phyloP scores from a whole-genome alignment of 1,284 basidiomycete species.

The Hortiboletus rubellus region DNA sequence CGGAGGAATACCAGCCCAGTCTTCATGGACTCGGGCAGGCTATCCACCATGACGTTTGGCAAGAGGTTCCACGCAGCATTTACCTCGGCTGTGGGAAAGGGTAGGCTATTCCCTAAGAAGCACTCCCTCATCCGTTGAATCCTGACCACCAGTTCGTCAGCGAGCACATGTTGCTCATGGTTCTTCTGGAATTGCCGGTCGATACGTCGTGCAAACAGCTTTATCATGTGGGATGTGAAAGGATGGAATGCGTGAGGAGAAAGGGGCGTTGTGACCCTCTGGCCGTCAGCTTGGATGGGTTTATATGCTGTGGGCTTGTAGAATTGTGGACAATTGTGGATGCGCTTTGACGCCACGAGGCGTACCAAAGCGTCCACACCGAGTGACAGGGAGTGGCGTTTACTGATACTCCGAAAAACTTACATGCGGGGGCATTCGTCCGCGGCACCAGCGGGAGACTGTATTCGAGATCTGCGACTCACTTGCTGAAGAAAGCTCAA shows the following conservation, averaged over 20 bases:
- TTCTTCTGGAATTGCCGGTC: constrained; percentile 15
- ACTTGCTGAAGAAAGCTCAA: neutral
- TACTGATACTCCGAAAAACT: constrained; percentile 7
- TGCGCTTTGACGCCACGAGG: constrained; percentile 32
- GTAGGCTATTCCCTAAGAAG: constrained; percentile 17
- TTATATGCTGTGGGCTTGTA: constrained; percentile 21
- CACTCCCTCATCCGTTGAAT: constrained; percentile 14
- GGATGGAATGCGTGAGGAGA: neutral
- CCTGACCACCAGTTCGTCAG: constrained; percentile 19
- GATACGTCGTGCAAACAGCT: constrained; percentile 1
- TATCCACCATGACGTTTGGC: constrained; percentile 22
- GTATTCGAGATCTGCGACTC: neutral
- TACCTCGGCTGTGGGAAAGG: constrained; percentile 16
- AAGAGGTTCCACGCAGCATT: constrained; percentile 23
- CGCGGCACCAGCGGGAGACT: neutral
- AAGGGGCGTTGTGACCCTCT: neutral
- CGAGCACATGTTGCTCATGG: constrained; percentile 3
- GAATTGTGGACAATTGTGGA: constrained; percentile 26
- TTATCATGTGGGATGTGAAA: constrained; percentile 6
- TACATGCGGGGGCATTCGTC: neutral
- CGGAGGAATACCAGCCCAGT: neutral
- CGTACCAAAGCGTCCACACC: constrained; percentile 18
- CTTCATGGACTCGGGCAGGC: constrained; percentile 11
- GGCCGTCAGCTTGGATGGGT: neutral
- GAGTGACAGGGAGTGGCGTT: constrained; percentile 17